Evolutionary conservation across 495 filamentous ascomycete genomes (phyloP).

Genomic region (Delitschia confertaspora): DNA sequence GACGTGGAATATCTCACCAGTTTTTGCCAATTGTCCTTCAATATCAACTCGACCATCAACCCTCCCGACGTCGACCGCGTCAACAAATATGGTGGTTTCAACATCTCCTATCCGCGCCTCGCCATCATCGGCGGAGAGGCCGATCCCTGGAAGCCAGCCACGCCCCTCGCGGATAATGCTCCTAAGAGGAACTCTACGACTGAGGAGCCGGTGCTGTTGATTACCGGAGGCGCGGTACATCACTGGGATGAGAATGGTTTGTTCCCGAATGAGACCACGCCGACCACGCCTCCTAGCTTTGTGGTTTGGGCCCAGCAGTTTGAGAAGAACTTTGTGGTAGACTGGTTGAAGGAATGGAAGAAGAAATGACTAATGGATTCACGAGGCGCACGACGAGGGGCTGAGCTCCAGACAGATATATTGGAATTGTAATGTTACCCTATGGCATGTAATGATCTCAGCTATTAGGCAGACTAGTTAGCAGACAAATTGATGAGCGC

Average conservation of each 20-base stretch:
- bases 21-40: conserved; percentile 53
- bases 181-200: conserved; percentile 43
- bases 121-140: conserved; percentile 59
- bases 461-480: no score
- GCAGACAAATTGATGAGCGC: no score
- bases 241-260: conserved; percentile 68
- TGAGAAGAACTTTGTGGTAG: conserved; percentile 51
- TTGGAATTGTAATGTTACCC: no score
- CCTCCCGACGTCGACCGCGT: conserved; percentile 48
- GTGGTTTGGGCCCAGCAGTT: conserved; percentile 47
- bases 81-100: conserved; percentile 62
- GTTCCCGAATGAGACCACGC: conserved; percentile 49
- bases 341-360: conserved; percentile 61
- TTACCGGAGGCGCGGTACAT: conserved; percentile 55
- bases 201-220: conserved; percentile 53
- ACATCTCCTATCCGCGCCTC: conserved; percentile 54
- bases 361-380: no score
- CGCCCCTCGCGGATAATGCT: conserved; percentile 47
- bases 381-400: no score
- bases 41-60: conserved; percentile 50
- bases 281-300: conserved; percentile 44
- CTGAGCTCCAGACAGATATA: no score
- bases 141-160: conserved; percentile 63
- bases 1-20: conserved; percentile 45
- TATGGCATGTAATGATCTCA: no score